Conservation (phyloP, 148 eudicot species). For the Rhododendron williamsianum region DNA sequence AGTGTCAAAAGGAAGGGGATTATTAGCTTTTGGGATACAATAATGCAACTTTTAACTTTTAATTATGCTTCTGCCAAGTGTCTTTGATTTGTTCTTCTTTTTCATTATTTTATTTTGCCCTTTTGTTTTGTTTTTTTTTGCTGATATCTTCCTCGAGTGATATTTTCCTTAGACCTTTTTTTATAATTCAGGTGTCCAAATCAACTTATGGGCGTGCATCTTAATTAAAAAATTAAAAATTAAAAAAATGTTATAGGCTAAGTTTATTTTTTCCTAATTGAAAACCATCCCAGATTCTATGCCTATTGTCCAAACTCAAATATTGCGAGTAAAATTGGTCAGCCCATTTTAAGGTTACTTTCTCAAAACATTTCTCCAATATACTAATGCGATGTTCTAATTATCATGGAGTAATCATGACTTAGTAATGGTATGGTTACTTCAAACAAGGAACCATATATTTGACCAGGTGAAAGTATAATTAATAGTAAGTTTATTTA, state of each 20-base stretch:
- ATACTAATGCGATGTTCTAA: neutral
- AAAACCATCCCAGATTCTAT: too few species aligned
- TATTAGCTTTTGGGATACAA: neutral
- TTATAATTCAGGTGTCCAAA: too few species aligned
- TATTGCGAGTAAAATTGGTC: too few species aligned
- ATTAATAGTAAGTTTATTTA: too few species aligned
- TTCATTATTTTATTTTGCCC: neutral
- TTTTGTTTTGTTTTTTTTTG: neutral
- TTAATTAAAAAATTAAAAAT: too few species aligned
- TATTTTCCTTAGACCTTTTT: neutral
- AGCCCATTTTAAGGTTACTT: too few species aligned
- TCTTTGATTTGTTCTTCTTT: neutral
- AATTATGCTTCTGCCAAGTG: conserved; percentile 6
- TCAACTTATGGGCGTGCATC: too few species aligned
- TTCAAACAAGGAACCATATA: neutral
- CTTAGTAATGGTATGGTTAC: neutral
- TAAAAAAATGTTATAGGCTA: too few species aligned
- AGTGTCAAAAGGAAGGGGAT: neutral
- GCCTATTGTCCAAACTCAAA: neutral
- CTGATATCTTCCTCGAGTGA: neutral
- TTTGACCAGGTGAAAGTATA: neutral
- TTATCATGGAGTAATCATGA: conserved; percentile 1
- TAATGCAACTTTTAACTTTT: neutral
- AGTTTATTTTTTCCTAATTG: too few species aligned
- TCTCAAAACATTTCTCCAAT: neutral